These are phyloP conservation scores for Saccharomyces hybrid DNA, from an alignment of 1,139 yeast species.

Conservation along the genomic window DNA sequence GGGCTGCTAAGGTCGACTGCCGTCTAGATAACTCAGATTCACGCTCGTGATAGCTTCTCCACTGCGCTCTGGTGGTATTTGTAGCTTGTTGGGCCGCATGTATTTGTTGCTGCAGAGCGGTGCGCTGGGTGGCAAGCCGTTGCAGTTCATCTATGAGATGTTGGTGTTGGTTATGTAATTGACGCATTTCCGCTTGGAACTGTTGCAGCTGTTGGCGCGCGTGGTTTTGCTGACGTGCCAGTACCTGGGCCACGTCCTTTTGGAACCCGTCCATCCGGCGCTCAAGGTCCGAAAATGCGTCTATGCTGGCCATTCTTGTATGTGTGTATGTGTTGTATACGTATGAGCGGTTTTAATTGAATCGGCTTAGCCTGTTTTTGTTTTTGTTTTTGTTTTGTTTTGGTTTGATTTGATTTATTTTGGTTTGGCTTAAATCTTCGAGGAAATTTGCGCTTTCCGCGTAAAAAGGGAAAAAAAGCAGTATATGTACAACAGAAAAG, in stretches of 20 bases:
- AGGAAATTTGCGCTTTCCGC: background rate
- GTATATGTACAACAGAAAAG: background rate
- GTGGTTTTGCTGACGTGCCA: background rate
- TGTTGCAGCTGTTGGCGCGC: background rate
- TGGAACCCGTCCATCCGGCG: slow-evolving; percentile 1
- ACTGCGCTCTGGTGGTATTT: background rate
- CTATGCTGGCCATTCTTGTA: background rate
- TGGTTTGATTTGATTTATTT: background rate
- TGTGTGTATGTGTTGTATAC: background rate
- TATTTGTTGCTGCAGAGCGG: background rate
- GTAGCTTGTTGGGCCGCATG: background rate
- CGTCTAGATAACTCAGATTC: background rate
- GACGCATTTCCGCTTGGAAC: background rate
- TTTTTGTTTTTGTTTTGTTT: background rate
- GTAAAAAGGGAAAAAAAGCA: background rate
- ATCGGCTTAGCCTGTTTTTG: background rate
- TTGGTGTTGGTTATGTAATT: background rate
- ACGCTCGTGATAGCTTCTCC: background rate
- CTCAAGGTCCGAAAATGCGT: background rate
- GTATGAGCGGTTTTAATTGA: background rate
- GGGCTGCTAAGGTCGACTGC: background rate
- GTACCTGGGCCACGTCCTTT: background rate
- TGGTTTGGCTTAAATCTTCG: background rate
- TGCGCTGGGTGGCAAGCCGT: background rate
- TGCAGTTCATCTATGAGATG: background rate